phyloP scores from a whole-genome alignment of 495 filamentous ascomycete genomes.

The Durotheca rogersii region DNA sequence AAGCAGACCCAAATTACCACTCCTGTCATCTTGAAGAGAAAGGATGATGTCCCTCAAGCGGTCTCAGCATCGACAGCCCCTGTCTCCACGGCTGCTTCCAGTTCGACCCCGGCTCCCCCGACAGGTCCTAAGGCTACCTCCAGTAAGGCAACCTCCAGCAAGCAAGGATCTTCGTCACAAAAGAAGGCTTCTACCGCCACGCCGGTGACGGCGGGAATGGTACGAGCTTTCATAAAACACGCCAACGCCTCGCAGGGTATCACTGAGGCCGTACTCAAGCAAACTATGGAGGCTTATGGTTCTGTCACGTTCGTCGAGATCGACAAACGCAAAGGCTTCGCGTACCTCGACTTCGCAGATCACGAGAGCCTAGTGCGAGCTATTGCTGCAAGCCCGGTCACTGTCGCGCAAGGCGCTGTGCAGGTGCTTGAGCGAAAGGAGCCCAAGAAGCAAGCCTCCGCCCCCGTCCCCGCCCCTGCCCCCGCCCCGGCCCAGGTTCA shows the following conservation, averaged over 20 bases:
- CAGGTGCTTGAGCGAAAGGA: conserved; percentile 83
- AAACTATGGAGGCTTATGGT: conserved; percentile 70
- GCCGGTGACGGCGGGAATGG: conserved; percentile 55
- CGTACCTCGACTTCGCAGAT: conserved; percentile 81
- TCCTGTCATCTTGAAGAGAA: conserved; percentile 34
- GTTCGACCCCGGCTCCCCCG: conserved; percentile 37
- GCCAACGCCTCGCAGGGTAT: conserved; percentile 90
- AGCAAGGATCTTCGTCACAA: conserved; percentile 23
- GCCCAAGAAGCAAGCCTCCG: conserved; percentile 32
- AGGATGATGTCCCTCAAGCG: conserved; percentile 23
- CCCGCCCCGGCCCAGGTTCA: too few species aligned
- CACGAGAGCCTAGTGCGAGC: conserved; percentile 70
- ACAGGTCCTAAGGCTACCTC: conserved; percentile 38
- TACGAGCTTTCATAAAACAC: conserved; percentile 89
- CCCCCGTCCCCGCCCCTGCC: conserved; percentile 14
- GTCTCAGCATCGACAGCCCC: conserved; percentile 31
- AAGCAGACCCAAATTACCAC: conserved; percentile 30
- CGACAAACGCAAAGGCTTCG: conserved; percentile 89
- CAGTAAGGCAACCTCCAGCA: conserved; percentile 27
- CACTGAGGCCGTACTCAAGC: conserved; percentile 72
- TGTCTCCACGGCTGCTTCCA: conserved; percentile 30
- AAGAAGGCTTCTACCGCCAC: conserved; percentile 29
- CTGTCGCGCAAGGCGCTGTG: conserved; percentile 79
- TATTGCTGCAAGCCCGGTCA: conserved; percentile 75
- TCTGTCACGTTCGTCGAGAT: conserved; percentile 77